A percentile compares a stretch with the other conserved stretches of the same genome.
phyloP scores from a whole-genome alignment of 1,284 basidiomycete genomes.

The Pisolithus thermaeus region DNA sequence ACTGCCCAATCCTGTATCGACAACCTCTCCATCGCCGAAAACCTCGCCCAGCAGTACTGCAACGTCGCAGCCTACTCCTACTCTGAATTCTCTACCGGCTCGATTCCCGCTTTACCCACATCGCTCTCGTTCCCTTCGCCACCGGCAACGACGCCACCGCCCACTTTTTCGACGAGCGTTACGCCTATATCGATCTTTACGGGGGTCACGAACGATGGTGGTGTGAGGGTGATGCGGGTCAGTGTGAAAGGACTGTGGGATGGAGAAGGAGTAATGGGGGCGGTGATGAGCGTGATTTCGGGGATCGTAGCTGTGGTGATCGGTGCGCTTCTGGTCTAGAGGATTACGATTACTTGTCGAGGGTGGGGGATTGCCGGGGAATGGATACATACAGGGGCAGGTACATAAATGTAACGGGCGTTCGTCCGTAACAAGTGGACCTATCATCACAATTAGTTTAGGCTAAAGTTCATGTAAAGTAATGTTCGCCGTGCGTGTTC shows the following conservation, averaged over 20 bases:
- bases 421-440: too few relatives aligned
- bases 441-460: too few relatives aligned
- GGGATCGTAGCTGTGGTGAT: slow-evolving; percentile 4
- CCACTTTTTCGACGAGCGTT: not conserved
- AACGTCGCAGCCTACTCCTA: slow-evolving; percentile 27
- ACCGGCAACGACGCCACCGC: not conserved
- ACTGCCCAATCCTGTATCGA: slow-evolving; percentile 14
- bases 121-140: slow-evolving; percentile 13
- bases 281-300: not conserved
- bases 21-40: slow-evolving; percentile 25
- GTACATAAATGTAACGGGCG: too few relatives aligned
- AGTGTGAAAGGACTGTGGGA: too few relatives aligned
- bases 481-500: too few relatives aligned
- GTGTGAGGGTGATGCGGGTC: too few relatives aligned
- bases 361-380: too few relatives aligned
- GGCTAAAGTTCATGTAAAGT: too few relatives aligned
- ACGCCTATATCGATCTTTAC: slow-evolving; percentile 3
- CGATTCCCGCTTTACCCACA: slow-evolving; percentile 16
- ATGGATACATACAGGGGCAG: too few relatives aligned
- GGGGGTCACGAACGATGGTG: not conserved
- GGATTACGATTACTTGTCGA: too few relatives aligned
- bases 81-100: not conserved
- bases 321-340: too few relatives aligned
- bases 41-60: slow-evolving; percentile 38
- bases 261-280: not conserved